Base-by-base conservation (phyloP, 345 rosid species). In the Diplotaxis tenuifolia region DNA sequence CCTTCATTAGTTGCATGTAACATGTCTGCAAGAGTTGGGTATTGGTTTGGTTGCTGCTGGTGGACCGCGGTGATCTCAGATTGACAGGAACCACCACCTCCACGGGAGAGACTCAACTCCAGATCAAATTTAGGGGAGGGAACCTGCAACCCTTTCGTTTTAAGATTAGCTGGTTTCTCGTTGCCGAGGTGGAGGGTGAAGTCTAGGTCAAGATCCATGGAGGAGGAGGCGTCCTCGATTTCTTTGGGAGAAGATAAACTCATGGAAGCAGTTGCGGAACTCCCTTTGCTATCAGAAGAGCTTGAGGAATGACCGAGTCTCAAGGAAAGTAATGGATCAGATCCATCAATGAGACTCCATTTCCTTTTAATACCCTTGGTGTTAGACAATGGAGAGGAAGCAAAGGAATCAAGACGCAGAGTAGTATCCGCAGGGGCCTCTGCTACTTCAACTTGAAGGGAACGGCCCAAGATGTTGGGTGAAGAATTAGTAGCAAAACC, bases 281-380 rank as follows among this genome's bases (percentile, higher is more conserved):
- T 92, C 53, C 85, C 96, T 81, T 90, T 90, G 78, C 96, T 92
- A 75, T 95, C 96, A 4, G 99, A 92, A 53, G 99, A 92, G 80
- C 97, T 89, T 9, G 92, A 66, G 4, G 93, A 73, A 45, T 77
- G 82, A 45, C 96, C 92, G 12, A 95, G 80, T 66, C 93, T 87
- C 67, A 92, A 96, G 53, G 86, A 87, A 61, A 92, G 83, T 16
- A 86, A 81, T 23, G 93, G 83, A 73, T 87, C 92, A 81, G 68
- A 69, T 58, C 81, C 81, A 68, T 78, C 78, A 29, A 94, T 71
- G 72, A 83, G 75, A 82, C 69, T 83, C 95, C 90, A 75, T 75
- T 89, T 95, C 71, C 97, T 86, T 81, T 95, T 92, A 59, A 77
- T 61, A 64, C 99, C 96, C 64, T 82, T 86, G 9, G 87, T 69